Evolutionary conservation across 441 rosid species (phyloP).

Genomic region (Populus trichocarpa): DNA sequence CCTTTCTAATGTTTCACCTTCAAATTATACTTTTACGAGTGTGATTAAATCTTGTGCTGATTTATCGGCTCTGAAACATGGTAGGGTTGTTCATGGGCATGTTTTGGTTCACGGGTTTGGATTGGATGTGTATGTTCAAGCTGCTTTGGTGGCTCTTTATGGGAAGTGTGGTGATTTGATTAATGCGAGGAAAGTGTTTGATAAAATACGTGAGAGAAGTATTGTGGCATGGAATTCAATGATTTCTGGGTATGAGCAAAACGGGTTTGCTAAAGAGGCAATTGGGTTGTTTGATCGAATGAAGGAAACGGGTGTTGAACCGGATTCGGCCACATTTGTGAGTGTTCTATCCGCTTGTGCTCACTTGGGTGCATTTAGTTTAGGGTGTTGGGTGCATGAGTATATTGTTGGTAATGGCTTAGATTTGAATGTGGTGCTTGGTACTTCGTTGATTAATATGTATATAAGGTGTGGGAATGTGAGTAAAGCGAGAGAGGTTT

Average conservation of each 20-base stretch:
- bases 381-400: slow-evolving; percentile 72
- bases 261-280: slow-evolving; percentile 65
- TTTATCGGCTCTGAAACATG: slow-evolving; percentile 43
- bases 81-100: slow-evolving; percentile 58
- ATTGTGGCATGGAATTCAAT: slow-evolving; percentile 86
- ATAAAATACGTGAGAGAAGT: slow-evolving; percentile 55
- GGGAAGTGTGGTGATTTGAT: slow-evolving; percentile 40
- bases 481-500: slow-evolving; percentile 52
- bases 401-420: slow-evolving; percentile 32
- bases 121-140: slow-evolving; percentile 56
- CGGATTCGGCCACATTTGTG: slow-evolving; percentile 64
- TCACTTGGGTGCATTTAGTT: slow-evolving; percentile 51
- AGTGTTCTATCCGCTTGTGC: slow-evolving; percentile 70
- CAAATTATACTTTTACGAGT: slow-evolving; percentile 69
- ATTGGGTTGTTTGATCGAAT: slow-evolving; percentile 48
- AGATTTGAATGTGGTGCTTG: slow-evolving; percentile 58
- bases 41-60: slow-evolving; percentile 66
- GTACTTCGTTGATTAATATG: slow-evolving; percentile 78
- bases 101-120: slow-evolving; percentile 45
- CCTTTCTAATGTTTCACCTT: slow-evolving; percentile 35
- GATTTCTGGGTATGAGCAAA: slow-evolving; percentile 78
- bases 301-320: slow-evolving; percentile 46
- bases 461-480: slow-evolving; percentile 73
- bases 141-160: slow-evolving; percentile 60
- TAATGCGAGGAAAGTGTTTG: slow-evolving; percentile 65